A percentile compares a stretch with the other conserved stretches of the same genome.
Evolutionary conservation across 805 yeast species (phyloP).

Genomic region (Clavispora vitiphila): DNA sequence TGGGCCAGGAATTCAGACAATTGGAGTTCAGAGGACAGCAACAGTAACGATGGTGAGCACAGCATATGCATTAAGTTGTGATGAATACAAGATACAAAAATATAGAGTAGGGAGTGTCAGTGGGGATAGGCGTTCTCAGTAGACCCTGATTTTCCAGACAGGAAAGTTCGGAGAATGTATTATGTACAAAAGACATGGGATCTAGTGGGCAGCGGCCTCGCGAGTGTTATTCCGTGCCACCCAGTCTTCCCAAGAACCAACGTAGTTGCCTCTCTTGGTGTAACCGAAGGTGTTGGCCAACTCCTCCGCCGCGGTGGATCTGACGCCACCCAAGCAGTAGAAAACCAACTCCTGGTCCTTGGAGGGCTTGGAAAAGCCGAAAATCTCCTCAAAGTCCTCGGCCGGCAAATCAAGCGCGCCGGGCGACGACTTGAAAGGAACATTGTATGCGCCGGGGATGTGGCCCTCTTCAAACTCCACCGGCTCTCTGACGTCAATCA

Average conservation of each 20-base stretch:
- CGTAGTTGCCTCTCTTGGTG: conserved; percentile 74
- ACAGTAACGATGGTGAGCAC: not conserved
- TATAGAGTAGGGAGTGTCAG: conserved; percentile 4
- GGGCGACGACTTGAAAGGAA: conserved; percentile 87
- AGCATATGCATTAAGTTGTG: not conserved
- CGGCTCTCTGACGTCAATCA: conserved; percentile 93
- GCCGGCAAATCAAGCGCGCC: conserved; percentile 79
- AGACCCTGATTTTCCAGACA: too few species aligned
- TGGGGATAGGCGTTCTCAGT: too few species aligned
- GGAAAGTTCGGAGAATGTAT: too few species aligned
- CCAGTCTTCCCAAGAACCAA: conserved; percentile 91
- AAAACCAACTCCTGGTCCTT: conserved; percentile 70
- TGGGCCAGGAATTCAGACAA: conserved; percentile 72
- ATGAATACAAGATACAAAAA: conserved; percentile 1
- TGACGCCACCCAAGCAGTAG: conserved; percentile 89
- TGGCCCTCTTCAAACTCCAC: conserved; percentile 67
- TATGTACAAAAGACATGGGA: not conserved
- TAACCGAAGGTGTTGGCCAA: conserved; percentile 90
- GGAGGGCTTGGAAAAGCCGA: conserved; percentile 78
- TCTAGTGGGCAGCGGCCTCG: not conserved
- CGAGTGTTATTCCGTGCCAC: conserved; percentile 29
- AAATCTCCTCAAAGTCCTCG: conserved; percentile 75
- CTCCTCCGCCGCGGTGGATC: conserved; percentile 88
- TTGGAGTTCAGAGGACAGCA: conserved; percentile 28
- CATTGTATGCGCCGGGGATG: conserved; percentile 79